Base-by-base conservation (phyloP, 495 filamentous ascomycete genomes). In the Aspergillus nanangensis region DNA sequence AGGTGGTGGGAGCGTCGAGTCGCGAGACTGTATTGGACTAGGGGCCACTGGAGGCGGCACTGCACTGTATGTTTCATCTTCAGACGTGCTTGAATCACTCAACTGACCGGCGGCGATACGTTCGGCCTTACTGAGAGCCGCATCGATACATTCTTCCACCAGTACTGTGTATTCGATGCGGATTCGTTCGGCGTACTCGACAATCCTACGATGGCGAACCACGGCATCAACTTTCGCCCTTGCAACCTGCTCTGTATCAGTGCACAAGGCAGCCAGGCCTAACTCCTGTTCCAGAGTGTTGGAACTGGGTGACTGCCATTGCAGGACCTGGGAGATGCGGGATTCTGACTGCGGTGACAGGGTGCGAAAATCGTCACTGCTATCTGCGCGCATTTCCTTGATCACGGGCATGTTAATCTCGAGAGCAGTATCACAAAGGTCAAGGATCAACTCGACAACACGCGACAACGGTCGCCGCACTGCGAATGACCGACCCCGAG, bases 111-210 rank as follows among this genome's bases (percentile, higher is more conserved):
- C 82, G 15, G 87, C 88, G 50, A 95, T 92, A 40, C 84, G 83
- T 39, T 87, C 86, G 35, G 93, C 94, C 62, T 96, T 97, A 47
- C 77, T 83, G 63, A 96, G 77, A 8, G 94, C 93, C 47, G 88
- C 90, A 40, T 91, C 83, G 36, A 98, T 93, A 61, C 93, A 98
- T 47, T 96, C 90, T 52, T 95, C 86, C 21, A 98, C 93, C 37
- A 95, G 71, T 19, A 92, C 77, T 14, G 87, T 85, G 58, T 93
- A 95, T 60, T 98, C 93, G 25, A 94, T 76, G 2, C 94, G 88
- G 58, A 98, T 96, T 8, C 93, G 81, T 65, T 98, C 93, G 4
- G 89, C 83, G 61, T 97, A 98, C 63, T 98, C 94, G 34, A 97
- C 83, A 44, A 96, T 95, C 52, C 86, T 81, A 33, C 92, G 82